Conservation (phyloP, 2,329 filamentous ascomycete species). For the Bisporella sp. region DNA sequence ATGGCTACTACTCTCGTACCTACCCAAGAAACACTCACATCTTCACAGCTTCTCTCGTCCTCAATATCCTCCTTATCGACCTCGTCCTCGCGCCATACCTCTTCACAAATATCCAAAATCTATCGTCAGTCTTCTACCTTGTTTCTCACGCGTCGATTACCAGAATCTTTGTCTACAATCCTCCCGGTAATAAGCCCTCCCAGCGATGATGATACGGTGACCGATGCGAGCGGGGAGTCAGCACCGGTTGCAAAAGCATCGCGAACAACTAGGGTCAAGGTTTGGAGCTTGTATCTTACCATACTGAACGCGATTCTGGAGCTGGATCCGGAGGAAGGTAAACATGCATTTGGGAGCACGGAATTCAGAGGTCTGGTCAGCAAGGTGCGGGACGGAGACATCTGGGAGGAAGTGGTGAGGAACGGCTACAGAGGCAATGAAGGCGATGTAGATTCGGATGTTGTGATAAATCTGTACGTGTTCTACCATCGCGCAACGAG, state of each 20-base stretch:
- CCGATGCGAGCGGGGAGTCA: slow-evolving; percentile 31
- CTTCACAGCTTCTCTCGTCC: slow-evolving; percentile 53
- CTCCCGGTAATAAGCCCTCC: slow-evolving; percentile 69
- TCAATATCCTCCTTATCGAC: slow-evolving; percentile 65
- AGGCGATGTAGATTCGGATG: slow-evolving; percentile 87
- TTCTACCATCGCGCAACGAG: slow-evolving; percentile 2
- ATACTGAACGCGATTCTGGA: slow-evolving; percentile 88
- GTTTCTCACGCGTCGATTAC: slow-evolving; percentile 87
- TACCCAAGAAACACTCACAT: slow-evolving; percentile 37
- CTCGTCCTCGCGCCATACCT: slow-evolving; percentile 52
- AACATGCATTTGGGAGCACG: slow-evolving; percentile 75
- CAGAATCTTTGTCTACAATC: slow-evolving; percentile 81
- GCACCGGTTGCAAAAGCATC: slow-evolving; percentile 72
- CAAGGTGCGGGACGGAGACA: slow-evolving; percentile 78
- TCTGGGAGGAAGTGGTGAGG: slow-evolving; percentile 92
- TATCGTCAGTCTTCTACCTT: slow-evolving; percentile 93
- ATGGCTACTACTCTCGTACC: slow-evolving; percentile 20
- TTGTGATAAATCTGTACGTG: slow-evolving; percentile 75
- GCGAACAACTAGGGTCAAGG: slow-evolving; percentile 79
- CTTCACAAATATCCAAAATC: slow-evolving; percentile 75
- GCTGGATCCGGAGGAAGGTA: slow-evolving; percentile 83
- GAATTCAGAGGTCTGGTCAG: slow-evolving; percentile 77
- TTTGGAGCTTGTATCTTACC: slow-evolving; percentile 95
- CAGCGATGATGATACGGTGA: slow-evolving; percentile 25
- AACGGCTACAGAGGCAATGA: slow-evolving; percentile 85